Base-by-base conservation (phyloP, 371 early-diverging fungal genomes). In the Ecytonucleospora hepatopenaei region DNA sequence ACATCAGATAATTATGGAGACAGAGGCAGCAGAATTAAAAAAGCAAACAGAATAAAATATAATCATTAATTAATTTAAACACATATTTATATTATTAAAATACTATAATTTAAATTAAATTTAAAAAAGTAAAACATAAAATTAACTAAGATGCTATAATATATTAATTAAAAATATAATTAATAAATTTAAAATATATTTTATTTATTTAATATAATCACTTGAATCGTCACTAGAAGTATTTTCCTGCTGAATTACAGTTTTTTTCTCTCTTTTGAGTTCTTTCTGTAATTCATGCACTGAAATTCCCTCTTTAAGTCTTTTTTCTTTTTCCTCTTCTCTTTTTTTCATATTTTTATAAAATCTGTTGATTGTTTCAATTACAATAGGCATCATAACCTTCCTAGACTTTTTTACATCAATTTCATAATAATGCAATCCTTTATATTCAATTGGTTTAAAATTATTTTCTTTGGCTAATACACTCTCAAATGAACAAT, bases 1-100 rank as follows among this genome's bases (percentile, higher is more conserved):
- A 70, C 92, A 94, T 67, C 95, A 94, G 77, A 89, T 97, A 78
- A 90, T 95, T 16, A 95, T 96, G 2, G 81, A 65, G 46, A 19
- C 28, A 26, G 40, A 31, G 48, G 49, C 28, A 12, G 57, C 19
- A 26, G 19, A 23, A 3, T 12, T 32, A 3, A 56, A 31, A 33
- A 12, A 23, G 24, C 19, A 4, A 4, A 51, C 4, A 51, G 23
- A 23, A 8, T 4, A 51, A 23, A 51, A 51, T 15, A 51, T n/a
- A 4, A 5, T 8, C 19, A 24, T 15, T 12, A 19, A 19, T 24
- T 15, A 15, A 56, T 47, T 28, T 27, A 12, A 60, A 46, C 15
- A n/a, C n/a, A n/a, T n/a, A n/a, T n/a, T 12, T n/a, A 54, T 15
- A 54, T 8, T 8, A 15, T 15, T 54, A 12, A 54, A 54, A 12